Conservation (phyloP, 2,329 filamentous ascomycete genomes). For the Phaeosphaeriaceae sp. region DNA sequence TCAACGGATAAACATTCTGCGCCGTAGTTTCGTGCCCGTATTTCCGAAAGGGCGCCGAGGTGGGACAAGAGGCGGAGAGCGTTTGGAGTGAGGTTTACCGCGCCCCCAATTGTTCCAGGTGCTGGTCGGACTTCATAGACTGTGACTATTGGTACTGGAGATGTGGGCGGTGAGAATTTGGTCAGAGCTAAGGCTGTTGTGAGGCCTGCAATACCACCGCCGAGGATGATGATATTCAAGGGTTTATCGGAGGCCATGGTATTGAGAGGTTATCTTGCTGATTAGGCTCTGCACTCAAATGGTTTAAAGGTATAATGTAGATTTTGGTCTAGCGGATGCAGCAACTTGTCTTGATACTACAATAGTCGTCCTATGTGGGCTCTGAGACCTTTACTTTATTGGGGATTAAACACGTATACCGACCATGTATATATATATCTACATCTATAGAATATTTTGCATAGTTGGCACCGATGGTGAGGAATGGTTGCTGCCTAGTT, state of each 20-base stretch:
- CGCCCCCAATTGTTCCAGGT: conserved; percentile 61
- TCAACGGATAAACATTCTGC: conserved; percentile 52
- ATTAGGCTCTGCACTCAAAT: not conserved
- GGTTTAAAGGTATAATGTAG: no score
- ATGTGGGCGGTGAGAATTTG: conserved; percentile 47
- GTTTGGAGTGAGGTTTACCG: conserved; percentile 68
- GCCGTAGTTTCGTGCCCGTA: conserved; percentile 49
- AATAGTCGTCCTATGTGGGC: no score
- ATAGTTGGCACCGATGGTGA: no score
- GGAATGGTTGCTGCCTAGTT: no score
- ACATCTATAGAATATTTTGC: no score
- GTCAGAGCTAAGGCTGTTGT: conserved; percentile 40
- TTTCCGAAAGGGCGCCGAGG: conserved; percentile 55
- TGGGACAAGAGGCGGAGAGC: conserved; percentile 61
- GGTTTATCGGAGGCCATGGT: not conserved
- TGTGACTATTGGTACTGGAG: conserved; percentile 48
- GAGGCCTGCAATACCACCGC: conserved; percentile 32
- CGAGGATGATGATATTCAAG: conserved; percentile 43
- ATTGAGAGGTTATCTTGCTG: no score
- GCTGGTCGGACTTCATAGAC: conserved; percentile 57
- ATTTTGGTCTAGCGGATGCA: no score
- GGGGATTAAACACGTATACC: no score
- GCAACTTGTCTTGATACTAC: no score
- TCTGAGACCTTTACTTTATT: no score
- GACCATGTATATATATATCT: no score